phyloP scores from a whole-genome alignment of 208 protist genomes.

The Acanthamoeba royreba region DNA sequence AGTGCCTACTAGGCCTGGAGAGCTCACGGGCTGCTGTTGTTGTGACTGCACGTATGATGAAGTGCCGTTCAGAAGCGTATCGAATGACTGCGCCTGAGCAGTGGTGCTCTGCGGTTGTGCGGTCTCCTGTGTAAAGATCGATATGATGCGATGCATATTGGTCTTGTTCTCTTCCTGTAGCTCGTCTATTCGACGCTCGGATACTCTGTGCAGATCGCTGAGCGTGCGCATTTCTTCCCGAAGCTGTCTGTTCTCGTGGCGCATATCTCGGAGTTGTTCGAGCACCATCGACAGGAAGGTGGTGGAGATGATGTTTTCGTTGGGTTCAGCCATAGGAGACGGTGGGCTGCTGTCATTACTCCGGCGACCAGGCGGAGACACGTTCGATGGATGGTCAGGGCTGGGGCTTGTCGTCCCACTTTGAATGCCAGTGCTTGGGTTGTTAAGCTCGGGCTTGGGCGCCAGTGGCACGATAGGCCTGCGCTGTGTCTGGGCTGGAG shows the following conservation, averaged over 20 bases:
- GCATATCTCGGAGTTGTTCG: not conserved
- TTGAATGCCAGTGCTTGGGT: no score
- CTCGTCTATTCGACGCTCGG: not conserved
- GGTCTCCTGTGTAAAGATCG: not conserved
- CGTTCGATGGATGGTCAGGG: no score
- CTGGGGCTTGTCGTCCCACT: no score
- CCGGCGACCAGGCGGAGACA: not conserved
- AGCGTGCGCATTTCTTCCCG: not conserved
- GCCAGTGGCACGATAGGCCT: no score
- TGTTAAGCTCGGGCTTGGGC: no score
- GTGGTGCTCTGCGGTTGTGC: not conserved
- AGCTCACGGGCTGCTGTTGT: no score
- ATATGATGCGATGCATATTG: not conserved
- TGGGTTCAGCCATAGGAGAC: not conserved
- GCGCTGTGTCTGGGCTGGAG: no score
- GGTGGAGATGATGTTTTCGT: not conserved
- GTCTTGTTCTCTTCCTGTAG: not conserved
- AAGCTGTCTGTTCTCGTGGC: not conserved
- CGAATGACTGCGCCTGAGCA: no score
- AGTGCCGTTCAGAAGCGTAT: no score
- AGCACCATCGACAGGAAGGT: not conserved
- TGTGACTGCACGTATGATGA: no score
- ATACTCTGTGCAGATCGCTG: not conserved
- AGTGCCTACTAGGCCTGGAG: no score
- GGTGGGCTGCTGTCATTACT: not conserved